Evolutionary conservation across 345 rosid genomes (phyloP).

Genomic region (Leavenworthia alabamica): DNA sequence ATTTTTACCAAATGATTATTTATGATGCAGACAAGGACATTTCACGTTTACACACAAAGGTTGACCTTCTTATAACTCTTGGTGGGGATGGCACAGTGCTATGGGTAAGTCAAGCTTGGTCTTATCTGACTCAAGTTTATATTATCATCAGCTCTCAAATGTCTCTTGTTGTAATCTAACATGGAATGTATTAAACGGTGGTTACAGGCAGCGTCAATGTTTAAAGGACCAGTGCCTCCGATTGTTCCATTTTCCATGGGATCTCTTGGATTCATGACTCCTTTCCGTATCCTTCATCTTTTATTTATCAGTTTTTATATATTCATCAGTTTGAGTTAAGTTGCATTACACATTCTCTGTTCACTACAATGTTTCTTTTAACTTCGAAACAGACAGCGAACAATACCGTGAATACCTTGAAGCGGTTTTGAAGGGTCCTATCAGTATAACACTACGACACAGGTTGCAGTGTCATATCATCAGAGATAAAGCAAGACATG

Average conservation of each 20-base stretch:
- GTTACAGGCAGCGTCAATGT: constrained; percentile 94
- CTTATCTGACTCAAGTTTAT: background rate
- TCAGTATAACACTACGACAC: constrained; percentile 87
- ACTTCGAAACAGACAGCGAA: constrained; percentile 57
- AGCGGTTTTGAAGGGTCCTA: constrained; percentile 73
- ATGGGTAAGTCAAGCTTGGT: constrained; percentile 59
- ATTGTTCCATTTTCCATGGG: constrained; percentile 93
- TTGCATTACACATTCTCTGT: constrained; percentile 4
- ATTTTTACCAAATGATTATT: background rate
- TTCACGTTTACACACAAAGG: constrained; percentile 62
- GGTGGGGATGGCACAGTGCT: constrained; percentile 99
- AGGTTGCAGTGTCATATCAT: constrained; percentile 76
- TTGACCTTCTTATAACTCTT: constrained; percentile 94
- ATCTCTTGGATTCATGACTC: constrained; percentile 99
- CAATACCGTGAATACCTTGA: constrained; percentile 75
- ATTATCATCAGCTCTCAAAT: background rate
- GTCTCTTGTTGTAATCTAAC: background rate
- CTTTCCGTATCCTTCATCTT: constrained; percentile 77
- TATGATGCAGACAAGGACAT: constrained; percentile 63
- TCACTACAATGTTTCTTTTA: constrained; percentile 7
- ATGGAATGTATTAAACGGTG: constrained; percentile 13
- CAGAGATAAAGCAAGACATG: constrained; percentile 73
- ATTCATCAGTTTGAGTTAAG: background rate
- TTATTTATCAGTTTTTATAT: background rate
- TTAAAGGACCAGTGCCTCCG: constrained; percentile 98